phyloP scores from a whole-genome alignment of 768 basidiomycete species.

The Serpula lacrymans region DNA sequence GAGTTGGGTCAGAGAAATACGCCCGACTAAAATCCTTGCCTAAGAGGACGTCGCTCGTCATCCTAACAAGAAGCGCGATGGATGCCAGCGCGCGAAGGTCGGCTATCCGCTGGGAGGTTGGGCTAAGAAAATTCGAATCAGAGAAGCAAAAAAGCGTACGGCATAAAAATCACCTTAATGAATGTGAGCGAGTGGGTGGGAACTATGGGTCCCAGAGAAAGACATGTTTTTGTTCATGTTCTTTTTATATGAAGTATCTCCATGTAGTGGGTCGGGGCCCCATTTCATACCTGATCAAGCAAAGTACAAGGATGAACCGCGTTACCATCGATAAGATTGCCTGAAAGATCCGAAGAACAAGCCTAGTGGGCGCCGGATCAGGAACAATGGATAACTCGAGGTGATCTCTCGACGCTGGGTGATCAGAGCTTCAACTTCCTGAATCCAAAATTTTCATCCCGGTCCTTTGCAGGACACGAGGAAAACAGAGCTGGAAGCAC shows the following conservation, averaged over 20 bases:
- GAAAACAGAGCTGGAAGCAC: too few relatives aligned
- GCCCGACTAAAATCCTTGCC: slow-evolving; percentile 31
- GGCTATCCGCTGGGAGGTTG: slow-evolving; percentile 41
- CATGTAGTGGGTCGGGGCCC: slow-evolving; percentile 6
- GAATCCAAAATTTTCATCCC: too few relatives aligned
- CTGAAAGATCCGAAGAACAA: slow-evolving; percentile 20
- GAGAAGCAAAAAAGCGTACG: slow-evolving; percentile 9
- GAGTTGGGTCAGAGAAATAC: slow-evolving; percentile 4
- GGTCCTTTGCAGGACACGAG: too few relatives aligned
- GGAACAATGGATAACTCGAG: slow-evolving; percentile 9
- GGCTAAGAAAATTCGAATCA: slow-evolving; percentile 17
- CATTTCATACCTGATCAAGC: slow-evolving; percentile 26
- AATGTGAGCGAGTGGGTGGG: slow-evolving; percentile 25
- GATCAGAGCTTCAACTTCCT: too few relatives aligned
- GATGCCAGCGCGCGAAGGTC: slow-evolving; percentile 55
- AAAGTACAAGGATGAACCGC: slow-evolving; percentile 13
- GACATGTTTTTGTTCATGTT: slow-evolving; percentile 11
- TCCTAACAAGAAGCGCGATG: slow-evolving; percentile 73
- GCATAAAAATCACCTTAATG: slow-evolving; percentile 28
- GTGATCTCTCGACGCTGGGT: slow-evolving; percentile 20
- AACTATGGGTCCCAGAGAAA: slow-evolving; percentile 29
- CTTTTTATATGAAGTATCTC: slow-evolving; percentile 31
- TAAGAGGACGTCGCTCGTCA: slow-evolving; percentile 55
- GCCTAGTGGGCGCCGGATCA: slow-evolving; percentile 13
- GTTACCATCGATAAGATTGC: slow-evolving; percentile 28